Conservation (phyloP, 208 protist species). For the Porcisia deanei region DNA sequence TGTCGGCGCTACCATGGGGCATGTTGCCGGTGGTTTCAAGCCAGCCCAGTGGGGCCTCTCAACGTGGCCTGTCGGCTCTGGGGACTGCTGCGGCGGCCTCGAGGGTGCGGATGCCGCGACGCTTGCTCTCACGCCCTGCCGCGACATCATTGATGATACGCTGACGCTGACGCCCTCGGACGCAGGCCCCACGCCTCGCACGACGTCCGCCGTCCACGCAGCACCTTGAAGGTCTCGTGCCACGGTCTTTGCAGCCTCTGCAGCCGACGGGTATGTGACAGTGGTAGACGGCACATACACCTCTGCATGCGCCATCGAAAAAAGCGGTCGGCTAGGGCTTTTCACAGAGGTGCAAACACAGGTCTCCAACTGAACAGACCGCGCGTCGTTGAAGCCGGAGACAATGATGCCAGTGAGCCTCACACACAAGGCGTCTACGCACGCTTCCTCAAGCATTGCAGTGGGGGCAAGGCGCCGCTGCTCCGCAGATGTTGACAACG, state of each 20-base stretch:
- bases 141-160: neutral
- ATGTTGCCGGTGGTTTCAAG: neutral
- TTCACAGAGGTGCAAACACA: constrained; percentile 27
- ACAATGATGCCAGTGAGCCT: constrained; percentile 16
- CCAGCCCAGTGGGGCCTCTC: neutral
- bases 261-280: constrained; percentile 18
- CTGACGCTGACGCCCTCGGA: neutral
- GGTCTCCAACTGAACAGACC: constrained; percentile 14
- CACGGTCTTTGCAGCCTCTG: constrained; percentile 3
- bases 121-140: neutral
- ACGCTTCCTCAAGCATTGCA: constrained; percentile 24
- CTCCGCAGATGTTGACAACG: neutral
- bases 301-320: constrained; percentile 21
- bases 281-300: constrained; percentile 20
- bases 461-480: constrained; percentile 1
- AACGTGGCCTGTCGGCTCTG: neutral
- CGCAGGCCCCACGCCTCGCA: neutral
- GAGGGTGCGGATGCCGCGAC: neutral
- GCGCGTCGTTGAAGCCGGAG: constrained; percentile 26
- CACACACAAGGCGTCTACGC: constrained; percentile 27
- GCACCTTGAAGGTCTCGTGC: constrained; percentile 11
- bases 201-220: neutral
- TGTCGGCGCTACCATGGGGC: neutral
- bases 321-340: constrained; percentile 19
- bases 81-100: neutral